Evolutionary conservation across 2,329 filamentous ascomycete species (phyloP), one percentile per base, ranked within the genome.

Genomic region (Botryotinia calthae): DNA sequence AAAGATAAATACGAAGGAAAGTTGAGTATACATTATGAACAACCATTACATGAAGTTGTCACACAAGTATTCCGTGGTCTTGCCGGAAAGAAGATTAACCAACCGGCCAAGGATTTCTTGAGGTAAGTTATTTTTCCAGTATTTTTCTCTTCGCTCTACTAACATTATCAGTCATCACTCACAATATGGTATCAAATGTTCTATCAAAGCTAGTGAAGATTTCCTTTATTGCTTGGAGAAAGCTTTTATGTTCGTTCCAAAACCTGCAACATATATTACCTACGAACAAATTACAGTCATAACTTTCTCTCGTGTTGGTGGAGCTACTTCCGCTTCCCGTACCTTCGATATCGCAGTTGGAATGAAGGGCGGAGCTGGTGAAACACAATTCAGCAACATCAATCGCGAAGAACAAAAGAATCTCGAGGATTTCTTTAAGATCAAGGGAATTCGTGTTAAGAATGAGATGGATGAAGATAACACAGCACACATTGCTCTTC

Each of bases 131-230:
- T 75, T 20, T 42, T 67, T 48, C 72, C 16, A 2, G n/a, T 14
- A 54, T 63, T 68, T 58, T 74, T 68, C 51, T 28, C 51, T 22
- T 54, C 72, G 31, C 4, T 51, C 59, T 40, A 67, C 81, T 84
- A 75, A 83, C 76, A 28, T 31, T 56, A 37, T 10, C 69, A 89
- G 93, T 77, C 96, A 98, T 84, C 94, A 97, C 81, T 90, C 92
- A 79, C 95, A 98, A 82, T 93, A 91, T 77, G 96, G 96, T 73
- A 97, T 99, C 83, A 99, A 99, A 85, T 99, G 96, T 83, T 97
- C 95, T n/a, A 98, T 99, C 89, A 99, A 99, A 84, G 97, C 97
- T 71, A 98, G 97, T 82, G 96, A 99, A 84, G 96, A 97, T 74
- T 95, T 97, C 81, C 86, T 99, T 68, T 99, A 97, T 88, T 98